A percentile compares a stretch with the other conserved stretches of the same genome.
Evolutionary conservation across 495 filamentous ascomycete genomes (phyloP).

Genomic region (Astrocystis sublimbata): DNA sequence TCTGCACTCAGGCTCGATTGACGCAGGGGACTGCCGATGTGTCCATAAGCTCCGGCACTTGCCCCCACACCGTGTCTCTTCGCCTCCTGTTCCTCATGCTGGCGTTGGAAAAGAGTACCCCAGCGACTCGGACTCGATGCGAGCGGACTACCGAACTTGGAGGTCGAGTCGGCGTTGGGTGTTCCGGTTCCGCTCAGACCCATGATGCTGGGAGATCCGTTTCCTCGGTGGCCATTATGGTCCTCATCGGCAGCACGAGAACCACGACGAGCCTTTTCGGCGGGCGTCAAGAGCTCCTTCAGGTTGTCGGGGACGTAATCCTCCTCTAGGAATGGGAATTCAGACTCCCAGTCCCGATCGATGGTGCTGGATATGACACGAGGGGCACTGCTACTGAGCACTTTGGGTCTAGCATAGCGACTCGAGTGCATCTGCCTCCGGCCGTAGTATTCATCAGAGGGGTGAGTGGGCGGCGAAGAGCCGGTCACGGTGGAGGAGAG

Average conservation of each 20-base stretch:
- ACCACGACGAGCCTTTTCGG: conserved; percentile 81
- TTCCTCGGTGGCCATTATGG: conserved; percentile 53
- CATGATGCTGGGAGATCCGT: conserved; percentile 35
- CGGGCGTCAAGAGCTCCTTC: conserved; percentile 87
- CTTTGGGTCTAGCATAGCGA: conserved; percentile 68
- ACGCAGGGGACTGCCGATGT: conserved; percentile 91
- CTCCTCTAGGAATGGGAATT: conserved; percentile 83
- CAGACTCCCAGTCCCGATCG: conserved; percentile 76
- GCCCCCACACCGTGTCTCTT: conserved; percentile 47
- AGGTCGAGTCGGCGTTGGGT: conserved; percentile 49
- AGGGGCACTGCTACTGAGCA: conserved; percentile 80
- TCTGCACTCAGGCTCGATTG: conserved; percentile 78
- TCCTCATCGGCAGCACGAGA: conserved; percentile 61
- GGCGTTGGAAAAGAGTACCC: conserved; percentile 75
- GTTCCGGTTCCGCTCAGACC: conserved; percentile 44
- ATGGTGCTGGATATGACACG: conserved; percentile 51
- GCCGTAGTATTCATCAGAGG: conserved; percentile 63
- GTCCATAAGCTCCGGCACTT: conserved; percentile 66
- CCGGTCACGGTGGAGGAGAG: conserved; percentile 54
- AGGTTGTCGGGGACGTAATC: conserved; percentile 85
- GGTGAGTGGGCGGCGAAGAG: conserved; percentile 64
- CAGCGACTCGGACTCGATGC: conserved; percentile 84
- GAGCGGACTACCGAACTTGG: conserved; percentile 77
- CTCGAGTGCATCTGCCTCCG: conserved; percentile 84
- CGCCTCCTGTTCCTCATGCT: conserved; percentile 72